Evolutionary conservation across 352 stramenopile genomes (phyloP).

Genomic region (Pythium dissotocum): DNA sequence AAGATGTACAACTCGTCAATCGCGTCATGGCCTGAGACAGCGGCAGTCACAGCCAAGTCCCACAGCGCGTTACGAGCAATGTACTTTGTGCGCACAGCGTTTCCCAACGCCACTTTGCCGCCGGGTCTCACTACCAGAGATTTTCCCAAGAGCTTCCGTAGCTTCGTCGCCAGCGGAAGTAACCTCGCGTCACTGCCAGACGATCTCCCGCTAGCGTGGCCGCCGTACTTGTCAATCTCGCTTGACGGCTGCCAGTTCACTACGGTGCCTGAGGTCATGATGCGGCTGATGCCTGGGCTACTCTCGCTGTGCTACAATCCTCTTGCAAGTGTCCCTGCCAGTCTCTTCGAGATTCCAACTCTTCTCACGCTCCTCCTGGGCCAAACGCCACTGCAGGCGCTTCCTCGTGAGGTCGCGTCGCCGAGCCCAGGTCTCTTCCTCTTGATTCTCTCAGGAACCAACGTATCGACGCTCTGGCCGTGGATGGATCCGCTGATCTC

Average conservation of each 20-base stretch:
- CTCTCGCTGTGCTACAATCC: background rate
- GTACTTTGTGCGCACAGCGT: constrained; percentile 4
- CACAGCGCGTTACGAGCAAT: background rate
- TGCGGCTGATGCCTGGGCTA: background rate
- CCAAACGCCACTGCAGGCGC: background rate
- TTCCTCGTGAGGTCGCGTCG: background rate
- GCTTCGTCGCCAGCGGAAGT: background rate
- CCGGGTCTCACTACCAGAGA: background rate
- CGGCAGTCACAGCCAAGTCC: background rate
- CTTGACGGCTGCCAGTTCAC: background rate
- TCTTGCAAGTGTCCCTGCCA: background rate
- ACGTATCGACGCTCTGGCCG: background rate
- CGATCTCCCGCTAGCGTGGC: constrained; percentile 2
- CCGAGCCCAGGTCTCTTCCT: background rate
- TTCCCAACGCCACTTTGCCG: constrained; percentile 1
- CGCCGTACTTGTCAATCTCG: background rate
- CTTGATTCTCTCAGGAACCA: background rate
- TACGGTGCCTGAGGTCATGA: background rate
- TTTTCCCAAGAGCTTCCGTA: constrained; percentile 1
- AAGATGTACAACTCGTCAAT: constrained; percentile 21
- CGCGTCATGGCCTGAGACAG: background rate
- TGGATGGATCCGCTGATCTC: constrained; percentile 1
- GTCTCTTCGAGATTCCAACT: constrained; percentile 4
- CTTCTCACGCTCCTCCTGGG: background rate
- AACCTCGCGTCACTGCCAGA: constrained; percentile 3